A percentile compares a stretch with the other conserved stretches of the same genome.
These are phyloP conservation scores for Teratosphaeria zuluensis DNA, from an alignment of 2,329 filamentous ascomycete species.

Conservation along the genomic window DNA sequence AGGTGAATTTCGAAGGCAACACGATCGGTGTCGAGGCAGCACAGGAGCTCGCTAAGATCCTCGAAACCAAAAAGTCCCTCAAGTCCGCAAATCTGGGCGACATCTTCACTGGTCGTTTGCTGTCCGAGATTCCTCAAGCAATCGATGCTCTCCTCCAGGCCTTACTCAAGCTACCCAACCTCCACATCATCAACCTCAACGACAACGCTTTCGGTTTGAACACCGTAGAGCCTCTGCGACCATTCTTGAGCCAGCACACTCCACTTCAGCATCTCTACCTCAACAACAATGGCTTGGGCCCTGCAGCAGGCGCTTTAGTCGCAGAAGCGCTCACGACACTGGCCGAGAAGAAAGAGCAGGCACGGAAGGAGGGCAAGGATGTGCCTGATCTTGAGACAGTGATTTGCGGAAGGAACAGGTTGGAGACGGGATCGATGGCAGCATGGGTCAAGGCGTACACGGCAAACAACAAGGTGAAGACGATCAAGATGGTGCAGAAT, in stretches of 20 bases:
- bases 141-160: slow-evolving; percentile 77
- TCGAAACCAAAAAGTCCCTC: slow-evolving; percentile 68
- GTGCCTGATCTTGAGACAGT: slow-evolving; percentile 89
- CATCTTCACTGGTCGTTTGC: slow-evolving; percentile 90
- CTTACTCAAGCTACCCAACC: slow-evolving; percentile 72
- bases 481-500: slow-evolving; percentile 96
- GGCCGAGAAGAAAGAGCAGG: slow-evolving; percentile 72
- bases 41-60: slow-evolving; percentile 70
- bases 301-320: slow-evolving; percentile 78
- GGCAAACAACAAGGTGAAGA: slow-evolving; percentile 68
- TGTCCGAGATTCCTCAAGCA: slow-evolving; percentile 87
- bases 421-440: slow-evolving; percentile 93
- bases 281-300: slow-evolving; percentile 96
- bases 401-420: slow-evolving; percentile 87
- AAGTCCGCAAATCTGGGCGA: slow-evolving; percentile 83
- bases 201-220: slow-evolving; percentile 98
- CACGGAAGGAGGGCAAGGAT: slow-evolving; percentile 54
- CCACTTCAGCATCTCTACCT: slow-evolving; percentile 90
- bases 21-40: slow-evolving; percentile 85
- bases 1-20: slow-evolving; percentile 81
- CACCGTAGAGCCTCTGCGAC: slow-evolving; percentile 83
- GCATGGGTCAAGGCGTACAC: slow-evolving; percentile 86
- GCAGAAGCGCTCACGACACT: slow-evolving; percentile 78
- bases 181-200: slow-evolving; percentile 88
- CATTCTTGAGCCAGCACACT: slow-evolving; percentile 78